phyloP scores from a whole-genome alignment of 2,329 filamentous ascomycete species.

The Fusarium sp. region DNA sequence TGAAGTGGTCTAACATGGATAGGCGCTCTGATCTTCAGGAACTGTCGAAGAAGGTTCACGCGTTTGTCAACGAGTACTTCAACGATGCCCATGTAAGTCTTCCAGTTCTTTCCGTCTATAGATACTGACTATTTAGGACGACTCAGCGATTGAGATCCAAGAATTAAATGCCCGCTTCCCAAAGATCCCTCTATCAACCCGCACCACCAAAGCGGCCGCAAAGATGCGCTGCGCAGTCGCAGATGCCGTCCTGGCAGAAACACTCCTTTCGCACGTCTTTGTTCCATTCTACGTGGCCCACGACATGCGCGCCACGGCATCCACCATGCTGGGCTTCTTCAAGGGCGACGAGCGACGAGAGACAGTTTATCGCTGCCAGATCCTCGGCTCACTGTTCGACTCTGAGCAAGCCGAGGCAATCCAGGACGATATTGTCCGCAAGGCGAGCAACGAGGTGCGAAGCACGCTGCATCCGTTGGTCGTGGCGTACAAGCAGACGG shows the following conservation, averaged over 20 bases:
- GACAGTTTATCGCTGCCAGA: constrained; percentile 48
- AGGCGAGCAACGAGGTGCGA: constrained; percentile 46
- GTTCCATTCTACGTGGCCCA: constrained; percentile 48
- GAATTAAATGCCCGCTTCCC: constrained; percentile 43
- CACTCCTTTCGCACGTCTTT: constrained; percentile 47
- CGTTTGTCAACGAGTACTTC: constrained; percentile 48
- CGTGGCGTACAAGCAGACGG: constrained; percentile 42
- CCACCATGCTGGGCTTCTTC: constrained; percentile 44
- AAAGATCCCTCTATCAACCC: constrained; percentile 45
- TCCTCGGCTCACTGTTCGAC: constrained; percentile 43
- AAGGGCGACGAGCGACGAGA: constrained; percentile 45
- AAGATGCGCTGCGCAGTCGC: constrained; percentile 50
- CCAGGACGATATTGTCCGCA: constrained; percentile 46
- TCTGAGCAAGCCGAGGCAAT: constrained; percentile 35
- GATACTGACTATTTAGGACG: constrained; percentile 5
- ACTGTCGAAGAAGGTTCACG: constrained; percentile 45
- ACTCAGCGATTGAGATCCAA: constrained; percentile 43
- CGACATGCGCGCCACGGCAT: constrained; percentile 31
- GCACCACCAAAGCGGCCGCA: constrained; percentile 38
- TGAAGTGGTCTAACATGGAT: neutral
- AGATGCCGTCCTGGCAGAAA: constrained; percentile 47
- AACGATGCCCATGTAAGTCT: constrained; percentile 41
- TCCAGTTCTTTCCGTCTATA: fast-evolving
- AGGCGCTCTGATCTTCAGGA: constrained; percentile 46
- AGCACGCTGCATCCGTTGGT: constrained; percentile 41